These are phyloP conservation scores for Polyplosphaeria fusca DNA, from an alignment of 495 filamentous ascomycete genomes.

Conservation along the genomic window DNA sequence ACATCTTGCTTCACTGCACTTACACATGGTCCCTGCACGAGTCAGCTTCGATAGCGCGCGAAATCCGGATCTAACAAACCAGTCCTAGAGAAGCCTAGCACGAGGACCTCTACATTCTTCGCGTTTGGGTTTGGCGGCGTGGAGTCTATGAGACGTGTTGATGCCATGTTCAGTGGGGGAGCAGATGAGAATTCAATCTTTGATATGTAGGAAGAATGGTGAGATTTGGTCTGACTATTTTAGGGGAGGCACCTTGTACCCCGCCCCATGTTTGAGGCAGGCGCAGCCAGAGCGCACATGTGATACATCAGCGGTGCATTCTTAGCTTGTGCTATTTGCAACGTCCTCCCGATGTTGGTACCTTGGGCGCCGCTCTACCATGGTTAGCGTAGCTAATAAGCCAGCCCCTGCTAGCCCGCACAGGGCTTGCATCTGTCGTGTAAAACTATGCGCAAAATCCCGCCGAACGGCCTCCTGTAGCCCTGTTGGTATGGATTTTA, in stretches of 20 bases:
- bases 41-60: neutral
- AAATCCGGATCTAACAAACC: neutral
- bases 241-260: no score
- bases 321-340: no score
- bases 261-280: no score
- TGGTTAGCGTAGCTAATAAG: conserved; percentile 2
- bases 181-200: no score
- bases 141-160: neutral
- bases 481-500: neutral
- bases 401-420: conserved; percentile 2
- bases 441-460: conserved; percentile 5
- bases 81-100: neutral
- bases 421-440: conserved; percentile 7
- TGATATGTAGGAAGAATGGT: no score
- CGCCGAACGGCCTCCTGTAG: neutral
- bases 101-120: neutral
- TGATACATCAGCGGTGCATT: no score
- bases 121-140: neutral
- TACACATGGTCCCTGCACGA: neutral
- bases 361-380: conserved; percentile 6
- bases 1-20: neutral
- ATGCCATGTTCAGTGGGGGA: neutral
- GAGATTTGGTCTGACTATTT: no score
- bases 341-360: neutral
- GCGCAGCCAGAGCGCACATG: no score